phyloP scores from a whole-genome alignment of 257 asterid species.

The Lycium ferocissimum region DNA sequence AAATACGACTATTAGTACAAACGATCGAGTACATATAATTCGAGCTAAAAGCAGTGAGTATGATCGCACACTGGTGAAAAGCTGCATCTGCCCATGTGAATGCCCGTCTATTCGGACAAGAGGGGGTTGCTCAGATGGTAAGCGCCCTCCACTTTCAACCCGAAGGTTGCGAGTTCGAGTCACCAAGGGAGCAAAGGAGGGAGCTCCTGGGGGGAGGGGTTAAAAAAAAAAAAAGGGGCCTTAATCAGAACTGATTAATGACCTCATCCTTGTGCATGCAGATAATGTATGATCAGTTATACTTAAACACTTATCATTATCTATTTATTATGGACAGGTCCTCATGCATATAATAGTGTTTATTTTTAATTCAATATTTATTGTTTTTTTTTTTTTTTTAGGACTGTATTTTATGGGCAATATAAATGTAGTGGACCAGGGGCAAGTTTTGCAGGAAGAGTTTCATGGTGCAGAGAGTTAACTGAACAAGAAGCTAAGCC shows the following conservation, averaged over 20 bases:
- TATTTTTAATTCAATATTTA: background rate
- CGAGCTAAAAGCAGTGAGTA: background rate
- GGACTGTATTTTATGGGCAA: constrained; percentile 97
- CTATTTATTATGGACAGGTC: background rate
- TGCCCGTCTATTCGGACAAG: background rate
- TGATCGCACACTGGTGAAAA: background rate
- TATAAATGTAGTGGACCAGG: constrained; percentile 92
- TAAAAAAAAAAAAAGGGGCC: too few relatives aligned
- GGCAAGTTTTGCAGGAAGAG: constrained; percentile 91
- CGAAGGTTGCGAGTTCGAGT: too few relatives aligned
- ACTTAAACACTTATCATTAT: background rate
- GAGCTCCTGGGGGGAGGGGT: too few relatives aligned
- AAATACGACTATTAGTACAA: too few relatives aligned
- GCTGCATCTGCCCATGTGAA: background rate
- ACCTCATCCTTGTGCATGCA: background rate
- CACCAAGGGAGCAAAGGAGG: too few relatives aligned
- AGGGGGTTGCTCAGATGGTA: too few relatives aligned
- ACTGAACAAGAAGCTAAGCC: constrained; percentile 95
- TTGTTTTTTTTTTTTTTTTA: constrained; percentile 20
- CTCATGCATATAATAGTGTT: background rate
- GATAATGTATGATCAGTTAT: background rate
- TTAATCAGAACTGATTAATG: background rate
- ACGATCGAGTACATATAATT: background rate
- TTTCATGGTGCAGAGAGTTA: constrained; percentile 89
- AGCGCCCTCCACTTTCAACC: too few relatives aligned